Evolutionary conservation across 352 stramenopile genomes (phyloP).

Genomic region (Phytophthora nicotianae): DNA sequence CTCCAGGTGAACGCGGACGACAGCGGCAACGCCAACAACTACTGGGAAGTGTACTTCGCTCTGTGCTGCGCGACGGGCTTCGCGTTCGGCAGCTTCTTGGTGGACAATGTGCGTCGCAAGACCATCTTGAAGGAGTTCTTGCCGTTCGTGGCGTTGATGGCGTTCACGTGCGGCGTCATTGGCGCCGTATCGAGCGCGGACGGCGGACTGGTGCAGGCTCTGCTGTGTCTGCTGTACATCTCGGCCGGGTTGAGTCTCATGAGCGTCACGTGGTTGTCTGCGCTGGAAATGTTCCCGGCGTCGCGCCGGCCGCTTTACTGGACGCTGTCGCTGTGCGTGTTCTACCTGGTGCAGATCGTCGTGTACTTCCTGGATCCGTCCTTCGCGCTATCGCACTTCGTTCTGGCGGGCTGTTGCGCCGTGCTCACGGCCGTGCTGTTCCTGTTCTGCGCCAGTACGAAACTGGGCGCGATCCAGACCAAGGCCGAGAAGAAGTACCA

Average conservation of each 20-base stretch:
- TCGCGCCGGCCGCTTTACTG: conserved; percentile 70
- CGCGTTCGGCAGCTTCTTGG: conserved; percentile 76
- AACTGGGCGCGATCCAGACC: conserved; percentile 82
- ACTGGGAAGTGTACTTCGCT: conserved; percentile 63
- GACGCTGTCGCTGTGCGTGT: conserved; percentile 70
- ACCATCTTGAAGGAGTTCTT: conserved; percentile 90
- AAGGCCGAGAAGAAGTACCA: conserved; percentile 86
- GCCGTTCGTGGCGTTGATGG: conserved; percentile 69
- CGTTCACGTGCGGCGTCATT: conserved; percentile 64
- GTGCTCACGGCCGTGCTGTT: conserved; percentile 71
- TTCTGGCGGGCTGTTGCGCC: conserved; percentile 50
- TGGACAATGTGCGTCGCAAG: conserved; percentile 88
- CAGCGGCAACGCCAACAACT: conserved; percentile 36
- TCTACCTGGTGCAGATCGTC: conserved; percentile 56
- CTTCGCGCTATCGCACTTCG: conserved; percentile 64
- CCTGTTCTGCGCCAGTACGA: conserved; percentile 79
- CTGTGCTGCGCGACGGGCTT: conserved; percentile 55
- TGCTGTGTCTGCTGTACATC: conserved; percentile 73
- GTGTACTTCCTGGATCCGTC: conserved; percentile 67
- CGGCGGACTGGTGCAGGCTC: conserved; percentile 44
- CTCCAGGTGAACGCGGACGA: conserved; percentile 39
- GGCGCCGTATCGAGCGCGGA: conserved; percentile 43
- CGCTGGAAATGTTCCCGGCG: conserved; percentile 83
- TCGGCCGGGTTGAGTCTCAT: conserved; percentile 69
- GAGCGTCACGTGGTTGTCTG: conserved; percentile 74